Evolutionary conservation across 768 basidiomycete species (phyloP).

Genomic region (Suillus tomentosus): DNA sequence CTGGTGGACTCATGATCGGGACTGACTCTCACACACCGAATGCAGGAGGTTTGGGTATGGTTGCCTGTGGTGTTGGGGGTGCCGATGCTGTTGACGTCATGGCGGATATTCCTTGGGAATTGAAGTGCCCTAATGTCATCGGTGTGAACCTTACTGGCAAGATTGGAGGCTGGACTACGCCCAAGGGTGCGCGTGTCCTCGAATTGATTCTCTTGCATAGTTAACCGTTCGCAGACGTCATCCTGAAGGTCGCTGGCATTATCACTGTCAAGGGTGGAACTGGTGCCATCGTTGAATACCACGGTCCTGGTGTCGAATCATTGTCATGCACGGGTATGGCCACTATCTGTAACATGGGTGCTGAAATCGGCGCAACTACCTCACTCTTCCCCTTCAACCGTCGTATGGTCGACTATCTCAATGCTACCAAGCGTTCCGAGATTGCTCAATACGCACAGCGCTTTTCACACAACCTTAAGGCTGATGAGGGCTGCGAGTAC

Average conservation of each 20-base stretch:
- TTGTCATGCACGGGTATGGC: conserved; percentile 99
- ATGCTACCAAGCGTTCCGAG: conserved; percentile 88
- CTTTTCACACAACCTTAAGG: conserved; percentile 88
- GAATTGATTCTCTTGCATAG: neutral
- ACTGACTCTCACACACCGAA: conserved; percentile 99
- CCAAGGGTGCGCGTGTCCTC: conserved; percentile 67
- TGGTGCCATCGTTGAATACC: conserved; percentile 98
- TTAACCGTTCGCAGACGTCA: conserved; percentile 66
- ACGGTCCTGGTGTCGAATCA: conserved; percentile 91
- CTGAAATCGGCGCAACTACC: conserved; percentile 98
- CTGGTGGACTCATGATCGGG: conserved; percentile 99
- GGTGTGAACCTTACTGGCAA: conserved; percentile 96
- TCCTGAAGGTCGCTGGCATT: conserved; percentile 98
- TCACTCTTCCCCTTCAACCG: conserved; percentile 98
- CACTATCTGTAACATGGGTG: conserved; percentile 99
- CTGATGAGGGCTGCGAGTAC: conserved; percentile 89
- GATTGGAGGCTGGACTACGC: conserved; percentile 95
- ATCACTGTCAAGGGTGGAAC: conserved; percentile 99
- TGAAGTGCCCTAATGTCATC: conserved; percentile 99
- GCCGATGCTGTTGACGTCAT: conserved; percentile 99
- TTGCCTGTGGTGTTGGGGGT: conserved; percentile 99
- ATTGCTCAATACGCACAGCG: conserved; percentile 88
- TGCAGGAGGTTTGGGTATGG: conserved; percentile 98
- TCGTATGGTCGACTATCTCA: conserved; percentile 91
- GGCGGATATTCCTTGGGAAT: conserved; percentile 97